Percentiles rank a stretch among this genome's conserved stretches.
phyloP scores from a whole-genome alignment of 345 rosid genomes.

The Linum lewisii region DNA sequence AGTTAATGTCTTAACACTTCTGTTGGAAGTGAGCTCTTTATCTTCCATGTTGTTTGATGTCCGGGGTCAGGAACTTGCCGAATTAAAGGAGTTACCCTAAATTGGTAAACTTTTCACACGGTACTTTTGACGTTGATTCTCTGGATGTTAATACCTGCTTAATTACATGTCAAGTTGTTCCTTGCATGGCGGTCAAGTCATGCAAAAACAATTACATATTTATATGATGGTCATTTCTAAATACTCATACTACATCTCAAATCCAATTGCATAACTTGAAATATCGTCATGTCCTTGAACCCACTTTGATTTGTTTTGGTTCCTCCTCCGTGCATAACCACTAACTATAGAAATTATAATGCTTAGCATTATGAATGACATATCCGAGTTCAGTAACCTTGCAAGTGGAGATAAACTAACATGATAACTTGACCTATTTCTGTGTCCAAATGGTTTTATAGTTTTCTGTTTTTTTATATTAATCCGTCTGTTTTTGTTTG shows the following conservation, averaged over 20 bases:
- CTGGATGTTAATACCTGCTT: not conserved
- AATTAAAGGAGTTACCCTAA: not conserved
- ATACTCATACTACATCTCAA: too few species aligned
- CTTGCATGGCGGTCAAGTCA: too few species aligned
- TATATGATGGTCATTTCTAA: not conserved
- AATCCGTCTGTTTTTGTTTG: not conserved
- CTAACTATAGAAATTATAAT: not conserved
- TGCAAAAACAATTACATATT: too few species aligned
- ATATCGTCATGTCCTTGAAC: too few species aligned
- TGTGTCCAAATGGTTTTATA: not conserved
- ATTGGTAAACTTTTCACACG: not conserved
- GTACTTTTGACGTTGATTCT: not conserved
- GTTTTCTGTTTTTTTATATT: too few species aligned
- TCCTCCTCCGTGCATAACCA: not conserved
- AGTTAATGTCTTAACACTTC: not conserved
- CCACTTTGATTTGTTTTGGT: too few species aligned
- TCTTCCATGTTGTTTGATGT: not conserved
- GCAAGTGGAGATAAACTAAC: not conserved
- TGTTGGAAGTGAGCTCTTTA: not conserved
- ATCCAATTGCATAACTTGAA: not conserved
- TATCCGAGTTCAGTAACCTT: not conserved
- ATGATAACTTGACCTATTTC: too few species aligned
- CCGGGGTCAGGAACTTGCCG: not conserved
- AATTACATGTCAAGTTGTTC: not conserved
- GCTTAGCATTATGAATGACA: not conserved